phyloP scores from a whole-genome alignment of 139 green algal genomes.

The Chlorella sp. region DNA sequence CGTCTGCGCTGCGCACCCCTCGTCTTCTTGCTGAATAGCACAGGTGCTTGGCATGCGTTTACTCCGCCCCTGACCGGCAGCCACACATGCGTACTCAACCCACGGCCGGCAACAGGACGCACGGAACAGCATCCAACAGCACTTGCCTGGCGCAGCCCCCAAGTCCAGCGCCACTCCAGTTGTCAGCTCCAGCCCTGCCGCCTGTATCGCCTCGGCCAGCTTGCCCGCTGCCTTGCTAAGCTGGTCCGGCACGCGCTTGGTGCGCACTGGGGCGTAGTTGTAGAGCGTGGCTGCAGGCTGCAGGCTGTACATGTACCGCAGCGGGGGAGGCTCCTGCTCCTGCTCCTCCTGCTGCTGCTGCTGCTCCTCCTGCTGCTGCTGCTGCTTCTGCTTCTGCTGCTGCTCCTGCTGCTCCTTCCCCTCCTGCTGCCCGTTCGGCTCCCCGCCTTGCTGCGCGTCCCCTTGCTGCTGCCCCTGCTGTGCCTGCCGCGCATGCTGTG shows the following conservation, averaged over 20 bases:
- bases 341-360: background rate
- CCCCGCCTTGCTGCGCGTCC: background rate
- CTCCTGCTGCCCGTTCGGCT: background rate
- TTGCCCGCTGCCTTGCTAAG: conserved; percentile 29
- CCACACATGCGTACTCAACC: background rate
- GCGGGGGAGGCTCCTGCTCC: background rate
- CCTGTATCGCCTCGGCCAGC: conserved; percentile 25
- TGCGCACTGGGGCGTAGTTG: background rate
- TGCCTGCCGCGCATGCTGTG: background rate
- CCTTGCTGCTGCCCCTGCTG: conserved; percentile 11
- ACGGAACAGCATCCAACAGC: too few species aligned
- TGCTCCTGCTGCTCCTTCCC: background rate
- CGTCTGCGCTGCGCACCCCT: too few species aligned
- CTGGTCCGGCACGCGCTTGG: conserved; percentile 24
- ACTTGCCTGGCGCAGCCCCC: conserved; percentile 19
- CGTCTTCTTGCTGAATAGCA: background rate
- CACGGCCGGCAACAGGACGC: background rate
- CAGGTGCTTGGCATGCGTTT: background rate
- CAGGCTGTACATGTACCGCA: conserved; percentile 19
- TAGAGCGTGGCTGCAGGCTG: conserved; percentile 5
- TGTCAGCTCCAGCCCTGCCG: background rate
- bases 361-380: background rate
- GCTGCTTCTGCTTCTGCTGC: too few species aligned
- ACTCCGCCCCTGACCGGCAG: background rate
- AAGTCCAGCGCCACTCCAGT: background rate